Percentiles rank a stretch among this genome's conserved stretches.
Conservation (phyloP, 305 asterid genomes). For the Ajuga reptans region DNA sequence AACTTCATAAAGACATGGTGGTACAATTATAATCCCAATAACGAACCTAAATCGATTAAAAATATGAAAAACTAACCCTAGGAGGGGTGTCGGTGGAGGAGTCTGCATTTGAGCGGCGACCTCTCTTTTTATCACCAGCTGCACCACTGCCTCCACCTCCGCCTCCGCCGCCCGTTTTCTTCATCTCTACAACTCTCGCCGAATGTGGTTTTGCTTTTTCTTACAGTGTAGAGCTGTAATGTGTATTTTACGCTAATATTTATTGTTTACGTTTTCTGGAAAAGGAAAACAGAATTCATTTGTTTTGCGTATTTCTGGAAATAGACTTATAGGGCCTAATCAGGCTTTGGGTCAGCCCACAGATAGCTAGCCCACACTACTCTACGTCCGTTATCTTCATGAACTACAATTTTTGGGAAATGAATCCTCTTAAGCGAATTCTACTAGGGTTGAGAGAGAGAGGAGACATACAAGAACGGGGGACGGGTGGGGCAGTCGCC, state of each 20-base stretch:
- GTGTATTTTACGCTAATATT: background rate
- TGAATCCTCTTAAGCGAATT: too few species aligned
- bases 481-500: too few species aligned
- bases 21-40: constrained; percentile 18
- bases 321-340: background rate
- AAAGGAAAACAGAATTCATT: background rate
- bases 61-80: constrained; percentile 35
- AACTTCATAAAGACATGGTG: background rate
- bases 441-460: too few species aligned
- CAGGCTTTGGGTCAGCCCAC: background rate
- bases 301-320: background rate
- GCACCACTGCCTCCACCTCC: constrained; percentile 51
- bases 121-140: constrained; percentile 58
- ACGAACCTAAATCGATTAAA: background rate
- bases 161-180: constrained; percentile 56
- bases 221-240: background rate
- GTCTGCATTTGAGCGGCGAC: constrained; percentile 45
- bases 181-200: constrained; percentile 34
- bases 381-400: too few species aligned
- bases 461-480: too few species aligned
- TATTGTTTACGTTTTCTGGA: background rate
- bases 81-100: constrained; percentile 43
- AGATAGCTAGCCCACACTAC: constrained; percentile 30
- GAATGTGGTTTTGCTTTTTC: constrained; percentile 8
- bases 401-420: too few species aligned